These are phyloP conservation scores for Diospyros kaki DNA, from an alignment of 148 eudicot genomes.

Conservation along the genomic window DNA sequence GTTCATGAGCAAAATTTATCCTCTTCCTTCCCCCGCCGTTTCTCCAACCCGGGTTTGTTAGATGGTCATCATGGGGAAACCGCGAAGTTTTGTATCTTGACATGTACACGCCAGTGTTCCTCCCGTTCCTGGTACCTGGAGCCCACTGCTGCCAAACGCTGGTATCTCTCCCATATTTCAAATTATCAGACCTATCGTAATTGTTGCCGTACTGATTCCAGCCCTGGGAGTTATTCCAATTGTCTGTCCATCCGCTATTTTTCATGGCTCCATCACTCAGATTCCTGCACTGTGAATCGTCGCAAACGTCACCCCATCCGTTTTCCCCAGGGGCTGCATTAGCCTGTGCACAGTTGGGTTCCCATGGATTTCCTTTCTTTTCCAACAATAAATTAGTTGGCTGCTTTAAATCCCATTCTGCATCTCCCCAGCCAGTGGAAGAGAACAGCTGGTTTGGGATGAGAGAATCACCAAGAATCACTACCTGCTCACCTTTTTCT, in stretches of 20 bases:
- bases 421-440: conserved; percentile 49
- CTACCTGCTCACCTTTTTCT: conserved; percentile 25
- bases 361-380: conserved; percentile 18
- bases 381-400: background rate
- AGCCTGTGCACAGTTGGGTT: background rate
- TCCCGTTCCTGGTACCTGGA: conserved; percentile 16
- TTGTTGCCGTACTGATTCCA: conserved; percentile 10
- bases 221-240: conserved; percentile 14
- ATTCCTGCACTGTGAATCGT: conserved; percentile 20
- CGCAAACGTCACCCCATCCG: conserved; percentile 11
- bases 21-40: conserved; percentile 4
- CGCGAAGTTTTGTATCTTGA: conserved; percentile 44
- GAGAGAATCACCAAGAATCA: conserved; percentile 37
- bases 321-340: conserved; percentile 5
- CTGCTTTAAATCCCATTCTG: conserved; percentile 24
- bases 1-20: conserved; percentile 9
- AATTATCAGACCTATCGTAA: background rate
- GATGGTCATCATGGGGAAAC: conserved; percentile 17
- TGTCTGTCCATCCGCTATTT: conserved; percentile 18
- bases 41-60: conserved; percentile 1
- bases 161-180: background rate
- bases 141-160: conserved; percentile 14
- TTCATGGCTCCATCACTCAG: conserved; percentile 4
- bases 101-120: conserved; percentile 24
- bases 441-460: conserved; percentile 21